A percentile compares a stretch with the other conserved stretches of the same genome.
phyloP scores from a whole-genome alignment of 805 yeast species.

The Nadsonia fulvescens region DNA sequence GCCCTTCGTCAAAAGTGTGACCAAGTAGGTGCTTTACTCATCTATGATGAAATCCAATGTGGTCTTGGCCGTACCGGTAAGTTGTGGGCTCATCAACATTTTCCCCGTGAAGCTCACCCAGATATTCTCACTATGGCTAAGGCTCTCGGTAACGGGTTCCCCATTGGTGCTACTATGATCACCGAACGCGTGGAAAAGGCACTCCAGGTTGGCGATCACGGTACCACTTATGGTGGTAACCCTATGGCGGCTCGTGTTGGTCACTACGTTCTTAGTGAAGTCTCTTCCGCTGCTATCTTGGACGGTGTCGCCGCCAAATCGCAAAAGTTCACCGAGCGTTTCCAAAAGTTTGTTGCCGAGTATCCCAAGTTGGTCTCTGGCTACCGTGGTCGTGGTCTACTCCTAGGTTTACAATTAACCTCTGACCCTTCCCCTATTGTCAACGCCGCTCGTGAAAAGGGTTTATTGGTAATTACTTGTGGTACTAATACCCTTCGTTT shows the following conservation, averaged over 20 bases:
- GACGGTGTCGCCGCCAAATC: slow-evolving; percentile 43
- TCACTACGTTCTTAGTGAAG: slow-evolving; percentile 48
- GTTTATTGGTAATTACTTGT: slow-evolving; percentile 74
- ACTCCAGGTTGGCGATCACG: slow-evolving; percentile 85
- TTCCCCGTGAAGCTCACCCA: slow-evolving; percentile 74
- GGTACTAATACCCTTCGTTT: slow-evolving; percentile 82
- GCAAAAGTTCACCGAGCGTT: slow-evolving; percentile 31
- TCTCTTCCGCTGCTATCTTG: slow-evolving; percentile 45
- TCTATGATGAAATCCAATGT: slow-evolving; percentile 92
- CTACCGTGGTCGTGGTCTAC: slow-evolving; percentile 76
- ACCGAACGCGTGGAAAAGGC: slow-evolving; percentile 58
- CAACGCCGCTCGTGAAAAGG: slow-evolving; percentile 53
- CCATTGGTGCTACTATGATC: slow-evolving; percentile 86
- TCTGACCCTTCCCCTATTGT: slow-evolving; percentile 48
- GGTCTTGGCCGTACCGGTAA: slow-evolving; percentile 88
- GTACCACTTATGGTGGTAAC: slow-evolving; percentile 95
- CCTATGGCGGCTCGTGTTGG: slow-evolving; percentile 81
- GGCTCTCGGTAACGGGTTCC: slow-evolving; percentile 92
- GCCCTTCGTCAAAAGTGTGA: slow-evolving; percentile 50
- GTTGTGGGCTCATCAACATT: slow-evolving; percentile 76
- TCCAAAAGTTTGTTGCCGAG: slow-evolving; percentile 25
- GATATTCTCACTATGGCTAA: slow-evolving; percentile 90
- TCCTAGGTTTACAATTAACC: slow-evolving; percentile 66
- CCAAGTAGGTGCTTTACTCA: slow-evolving; percentile 53
- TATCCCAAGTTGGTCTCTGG: slow-evolving; percentile 45